Base-by-base conservation (phyloP, 371 early-diverging fungal genomes). In the Batkoa obscura region DNA sequence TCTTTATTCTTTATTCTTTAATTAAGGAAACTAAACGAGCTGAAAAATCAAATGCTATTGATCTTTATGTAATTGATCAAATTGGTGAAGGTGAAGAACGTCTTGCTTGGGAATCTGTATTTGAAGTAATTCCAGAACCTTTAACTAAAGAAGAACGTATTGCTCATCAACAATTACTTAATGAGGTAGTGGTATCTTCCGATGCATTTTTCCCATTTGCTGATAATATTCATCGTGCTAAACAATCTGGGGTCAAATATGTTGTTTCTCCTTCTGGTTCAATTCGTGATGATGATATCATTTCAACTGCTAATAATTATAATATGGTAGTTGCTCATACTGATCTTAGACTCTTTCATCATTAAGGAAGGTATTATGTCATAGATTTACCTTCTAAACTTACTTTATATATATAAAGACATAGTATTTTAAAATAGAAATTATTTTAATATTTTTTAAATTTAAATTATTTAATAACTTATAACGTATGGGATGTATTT, bases 191-290 rank as follows among this genome's bases (percentile, higher is more conserved):
- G 9, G 72, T 93, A 5, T 80, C 88, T 1, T 90, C 90, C 31
- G 97, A 96, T 67, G 95, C 95, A 42, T 96, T 96, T 82, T 96
- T 96, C 89, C 97, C 97, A 64, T 96, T 96, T 81, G 73, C 84
- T 8, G 97, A 96, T 71, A 94, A 93, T 63, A 72, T 96, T 57
- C 84, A 87, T 66, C 79, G 97, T 50, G 95, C 83, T 42, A 69
- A 73, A 34, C 74, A 80, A 66, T 81, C 84, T 31, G 97, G 97
- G 61, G 97, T 88, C 59, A 70, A 73, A 57, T 87, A 78, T 65
- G 73, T 94, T 59, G 93, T 89, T 46, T 91, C 91, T 37, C 88
- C 97, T 23, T 78, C 80, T 60, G 97, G 97, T 45, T 81, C 82
- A 31, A 87, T 96, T 59, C 79, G 78, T 76, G 97, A 96, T 63